Evolutionary conservation across 176 grass and related monocot species (phyloP), one percentile per base, ranked within the genome.

Genomic region (Dendrocalamus sinicus): DNA sequence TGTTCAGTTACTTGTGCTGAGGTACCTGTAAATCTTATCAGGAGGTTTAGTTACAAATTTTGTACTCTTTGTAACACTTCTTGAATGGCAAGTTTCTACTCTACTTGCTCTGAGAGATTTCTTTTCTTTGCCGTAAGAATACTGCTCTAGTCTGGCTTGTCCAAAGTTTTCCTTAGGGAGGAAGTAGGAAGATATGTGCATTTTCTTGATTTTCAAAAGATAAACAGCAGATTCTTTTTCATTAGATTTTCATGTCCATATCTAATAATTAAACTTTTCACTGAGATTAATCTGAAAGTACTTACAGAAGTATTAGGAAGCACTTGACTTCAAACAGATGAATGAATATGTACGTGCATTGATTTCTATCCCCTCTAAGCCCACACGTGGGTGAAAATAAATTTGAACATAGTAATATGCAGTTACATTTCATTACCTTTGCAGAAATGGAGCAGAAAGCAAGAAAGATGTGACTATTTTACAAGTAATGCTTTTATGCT

Each of bases 11-110:
- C 54, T 54, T 77, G 12, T 20, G 37, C 37, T 57, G 35, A 71
- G 37, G 64, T 45, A 48, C 66, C 57, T 78, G 79, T 78, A 78
- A 67, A 73, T 82, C 55, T 73, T 73, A 58, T 54, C 72, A 14
- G 6, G 68, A 83, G 48, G 24, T 47, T 72, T 77, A 37, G 9
- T 26, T 45, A 61, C 6, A 81, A 32, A 62, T 20, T 16, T 81
- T 70, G 6, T 43, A 35, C 46, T 62, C 26, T n/a, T n/a, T 63
- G 45, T 54, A 17, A 57, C 41, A 24, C 3, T 82, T 52, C 24
- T 60, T 69, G 28, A 48, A 52, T 41, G 52, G 30, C 43, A 69
- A 26, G 51, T 60, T 60, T 59, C 14, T n/a, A 67, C 19, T 12
- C 47, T 7, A 32, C 5, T 78, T 67, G 24, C 46, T 39, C 43